These are phyloP conservation scores for Priceomyces medius DNA, from an alignment of 805 yeast species.

Conservation along the genomic window DNA sequence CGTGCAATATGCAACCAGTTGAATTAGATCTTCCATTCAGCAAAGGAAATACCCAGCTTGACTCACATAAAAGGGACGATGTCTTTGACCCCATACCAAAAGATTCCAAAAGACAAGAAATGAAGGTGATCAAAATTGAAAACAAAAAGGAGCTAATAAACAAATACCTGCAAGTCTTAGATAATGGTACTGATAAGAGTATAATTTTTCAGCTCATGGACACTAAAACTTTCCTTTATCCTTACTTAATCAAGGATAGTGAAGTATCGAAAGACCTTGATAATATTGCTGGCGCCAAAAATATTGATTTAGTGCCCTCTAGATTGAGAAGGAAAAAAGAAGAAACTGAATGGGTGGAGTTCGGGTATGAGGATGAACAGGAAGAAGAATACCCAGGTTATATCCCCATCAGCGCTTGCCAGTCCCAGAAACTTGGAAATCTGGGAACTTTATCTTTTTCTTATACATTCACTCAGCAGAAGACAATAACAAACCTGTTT, in stretches of 20 bases:
- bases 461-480: conserved; percentile 5
- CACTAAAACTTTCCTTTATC: conserved; percentile 2
- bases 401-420: conserved; percentile 18
- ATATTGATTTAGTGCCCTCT: neutral
- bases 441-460: conserved; percentile 12
- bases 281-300: neutral
- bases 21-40: neutral
- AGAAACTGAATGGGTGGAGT: conserved; percentile 14
- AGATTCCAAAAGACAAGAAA: neutral
- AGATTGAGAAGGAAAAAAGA: neutral
- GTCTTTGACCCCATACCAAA: neutral
- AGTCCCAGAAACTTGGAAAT: conserved; percentile 15
- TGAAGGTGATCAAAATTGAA: conserved; percentile 2
- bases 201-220: conserved; percentile 5
- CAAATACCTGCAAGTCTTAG: conserved; percentile 3
- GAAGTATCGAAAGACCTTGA: neutral
- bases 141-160: conserved; percentile 2
- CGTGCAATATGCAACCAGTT: neutral
- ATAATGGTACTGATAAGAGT: neutral
- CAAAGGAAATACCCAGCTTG: neutral
- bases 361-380: conserved; percentile 7
- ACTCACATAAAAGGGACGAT: neutral
- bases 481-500: conserved; percentile 2
- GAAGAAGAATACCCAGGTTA: conserved; percentile 12
- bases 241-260: neutral